Base-by-base conservation (phyloP, 2,329 filamentous ascomycete species). In the Fusarium begoniae region DNA sequence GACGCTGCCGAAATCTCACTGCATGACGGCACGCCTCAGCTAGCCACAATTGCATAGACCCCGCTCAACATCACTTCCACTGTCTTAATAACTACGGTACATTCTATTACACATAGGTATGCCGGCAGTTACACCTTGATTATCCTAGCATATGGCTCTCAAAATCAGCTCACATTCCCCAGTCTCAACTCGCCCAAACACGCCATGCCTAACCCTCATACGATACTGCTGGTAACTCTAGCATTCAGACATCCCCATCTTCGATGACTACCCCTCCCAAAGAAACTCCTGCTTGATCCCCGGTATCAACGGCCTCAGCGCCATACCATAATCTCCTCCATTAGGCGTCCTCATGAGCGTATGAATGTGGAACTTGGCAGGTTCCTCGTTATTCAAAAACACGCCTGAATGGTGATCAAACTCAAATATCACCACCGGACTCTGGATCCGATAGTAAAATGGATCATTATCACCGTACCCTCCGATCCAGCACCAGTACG, bases 331-430 rank as follows among this genome's bases (percentile, higher is more conserved):
- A 79, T 96, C 93, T 1, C 93, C 93, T 0, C 84, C 90, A 80
- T 96, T 95, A 2, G 93, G 93, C 38, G 89, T 91, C 41, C 93
- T 82, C 71, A 94, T 82, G 59, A 94, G 82, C 0, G 93, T 95
- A 80, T 96, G 93, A 28, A 94, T 93, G 76, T 96, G 93, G 76
- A 94, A 96, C 81, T 93, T 93, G 38, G 90, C 90, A 0, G 93
- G 93, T 81, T 93, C 89, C 56, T 85, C 85, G 78, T 95, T 96
- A 3, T 87, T 90, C 77, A 96, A 81, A 75, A 95, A 95, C 1
- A 95, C 93, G 1, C 93, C 93, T 0, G 90, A 93, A 80, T 95
- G 93, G 78, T 94, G 92, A 76, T 95, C 93, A 76, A 96, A 93
- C 85, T 96, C 93, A 58, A 92, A 84, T 5, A 95, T 84, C 1